Conservation (phyloP, 441 rosid genomes). For the Hura crepitans region DNA sequence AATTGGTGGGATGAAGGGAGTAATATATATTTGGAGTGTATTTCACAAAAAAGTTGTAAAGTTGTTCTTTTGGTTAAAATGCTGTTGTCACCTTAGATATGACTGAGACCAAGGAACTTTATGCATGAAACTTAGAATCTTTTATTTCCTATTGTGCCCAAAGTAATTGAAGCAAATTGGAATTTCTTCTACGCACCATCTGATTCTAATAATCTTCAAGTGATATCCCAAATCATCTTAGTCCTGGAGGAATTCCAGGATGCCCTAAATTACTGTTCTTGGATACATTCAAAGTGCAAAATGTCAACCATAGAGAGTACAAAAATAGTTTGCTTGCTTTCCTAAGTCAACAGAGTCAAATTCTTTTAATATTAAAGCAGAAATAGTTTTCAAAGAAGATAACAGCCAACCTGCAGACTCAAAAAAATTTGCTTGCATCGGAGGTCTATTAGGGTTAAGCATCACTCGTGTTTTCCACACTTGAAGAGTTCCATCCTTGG, state of each 20-base stretch:
- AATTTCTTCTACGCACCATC: background rate
- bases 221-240: background rate
- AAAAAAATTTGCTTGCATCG: slow-evolving; percentile 90
- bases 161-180: background rate
- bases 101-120: background rate
- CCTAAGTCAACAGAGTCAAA: background rate
- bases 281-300: background rate
- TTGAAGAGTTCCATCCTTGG: slow-evolving; percentile 91
- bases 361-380: slow-evolving; percentile 4
- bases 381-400: background rate
- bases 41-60: background rate
- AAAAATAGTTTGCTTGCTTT: background rate
- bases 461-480: slow-evolving; percentile 88
- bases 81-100: background rate
- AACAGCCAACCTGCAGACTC: slow-evolving; percentile 77
- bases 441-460: slow-evolving; percentile 88
- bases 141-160: background rate
- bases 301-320: background rate
- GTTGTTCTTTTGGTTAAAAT: background rate
- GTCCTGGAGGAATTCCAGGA: background rate
- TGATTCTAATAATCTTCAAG: background rate
- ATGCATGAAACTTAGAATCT: background rate
- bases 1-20: too few relatives aligned
- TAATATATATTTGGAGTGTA: background rate
- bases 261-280: background rate